Conservation (phyloP, 257 asterid species). For the Nicotiana sylvestris region DNA sequence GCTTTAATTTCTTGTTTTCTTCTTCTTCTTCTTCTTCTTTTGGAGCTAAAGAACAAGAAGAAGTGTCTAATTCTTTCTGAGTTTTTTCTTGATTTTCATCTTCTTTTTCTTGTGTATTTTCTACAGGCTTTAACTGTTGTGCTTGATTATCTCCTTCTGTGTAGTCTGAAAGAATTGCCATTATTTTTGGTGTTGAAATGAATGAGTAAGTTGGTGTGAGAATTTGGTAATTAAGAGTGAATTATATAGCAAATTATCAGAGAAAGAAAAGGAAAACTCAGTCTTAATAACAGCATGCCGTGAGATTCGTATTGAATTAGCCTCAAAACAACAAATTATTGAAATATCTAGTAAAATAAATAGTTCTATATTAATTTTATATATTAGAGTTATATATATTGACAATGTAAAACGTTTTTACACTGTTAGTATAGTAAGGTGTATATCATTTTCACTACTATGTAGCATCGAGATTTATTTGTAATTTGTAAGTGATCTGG, state of each 20-base stretch:
- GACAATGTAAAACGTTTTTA: too few relatives aligned
- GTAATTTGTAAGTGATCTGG: too few relatives aligned
- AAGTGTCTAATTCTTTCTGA: neutral
- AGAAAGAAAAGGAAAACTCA: neutral
- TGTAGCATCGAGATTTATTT: too few relatives aligned
- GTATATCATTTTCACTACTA: too few relatives aligned
- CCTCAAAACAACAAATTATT: neutral
- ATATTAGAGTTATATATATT: too few relatives aligned
- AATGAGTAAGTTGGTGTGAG: neutral
- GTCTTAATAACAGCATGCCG: neutral
- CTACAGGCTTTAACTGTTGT: neutral
- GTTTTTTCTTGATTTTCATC: neutral
- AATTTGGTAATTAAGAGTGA: neutral
- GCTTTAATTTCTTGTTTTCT: slow-evolving; percentile 18
- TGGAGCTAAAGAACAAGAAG: neutral
- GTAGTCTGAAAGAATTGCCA: slow-evolving; percentile 12
- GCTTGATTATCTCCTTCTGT: neutral
- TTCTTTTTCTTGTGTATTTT: neutral
- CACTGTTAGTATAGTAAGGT: too few relatives aligned
- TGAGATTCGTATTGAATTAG: slow-evolving; percentile 4
- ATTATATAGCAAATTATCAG: neutral
- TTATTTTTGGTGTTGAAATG: neutral
- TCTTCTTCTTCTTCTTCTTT: neutral
- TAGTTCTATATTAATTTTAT: neutral
- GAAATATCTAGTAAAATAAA: neutral